Conservation (phyloP, 257 asterid species). For the Euphrasia confusa region DNA sequence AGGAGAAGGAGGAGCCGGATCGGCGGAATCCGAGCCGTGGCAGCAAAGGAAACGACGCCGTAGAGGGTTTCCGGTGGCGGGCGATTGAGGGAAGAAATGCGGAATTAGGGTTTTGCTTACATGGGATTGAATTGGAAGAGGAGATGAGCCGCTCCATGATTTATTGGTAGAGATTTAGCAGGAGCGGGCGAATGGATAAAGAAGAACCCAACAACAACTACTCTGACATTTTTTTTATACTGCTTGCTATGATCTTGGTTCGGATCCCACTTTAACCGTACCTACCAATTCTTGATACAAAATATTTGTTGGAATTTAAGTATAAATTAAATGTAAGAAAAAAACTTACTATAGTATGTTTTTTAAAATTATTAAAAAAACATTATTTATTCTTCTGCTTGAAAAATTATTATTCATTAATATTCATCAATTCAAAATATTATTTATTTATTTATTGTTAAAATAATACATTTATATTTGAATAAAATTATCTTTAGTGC, state of each 20-base stretch:
- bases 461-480: too few species aligned
- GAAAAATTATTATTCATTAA: too few species aligned
- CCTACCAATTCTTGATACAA: background rate
- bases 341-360: too few species aligned
- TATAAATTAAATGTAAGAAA: too few species aligned
- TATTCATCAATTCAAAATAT: too few species aligned
- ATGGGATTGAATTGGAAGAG: slow-evolving; percentile 48
- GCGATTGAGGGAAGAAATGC: slow-evolving; percentile 41
- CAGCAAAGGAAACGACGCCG: slow-evolving; percentile 19
- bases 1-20: slow-evolving; percentile 33
- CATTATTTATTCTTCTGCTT: too few species aligned
- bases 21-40: slow-evolving; percentile 24
- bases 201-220: background rate
- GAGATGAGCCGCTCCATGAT: slow-evolving; percentile 67
- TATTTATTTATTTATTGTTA: too few species aligned
- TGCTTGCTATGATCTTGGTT: background rate
- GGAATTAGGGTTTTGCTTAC: slow-evolving; percentile 30
- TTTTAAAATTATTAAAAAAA: too few species aligned
- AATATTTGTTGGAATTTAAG: too few species aligned
- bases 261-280: slow-evolving; percentile 20
- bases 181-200: slow-evolving; percentile 27
- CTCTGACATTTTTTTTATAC: background rate
- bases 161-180: background rate
- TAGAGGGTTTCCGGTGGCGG: slow-evolving; percentile 26
- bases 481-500: too few species aligned